Evolutionary conservation across 306 rosid species (phyloP), one percentile per base, ranked within the genome.

Genomic region (Cicer judaicum): DNA sequence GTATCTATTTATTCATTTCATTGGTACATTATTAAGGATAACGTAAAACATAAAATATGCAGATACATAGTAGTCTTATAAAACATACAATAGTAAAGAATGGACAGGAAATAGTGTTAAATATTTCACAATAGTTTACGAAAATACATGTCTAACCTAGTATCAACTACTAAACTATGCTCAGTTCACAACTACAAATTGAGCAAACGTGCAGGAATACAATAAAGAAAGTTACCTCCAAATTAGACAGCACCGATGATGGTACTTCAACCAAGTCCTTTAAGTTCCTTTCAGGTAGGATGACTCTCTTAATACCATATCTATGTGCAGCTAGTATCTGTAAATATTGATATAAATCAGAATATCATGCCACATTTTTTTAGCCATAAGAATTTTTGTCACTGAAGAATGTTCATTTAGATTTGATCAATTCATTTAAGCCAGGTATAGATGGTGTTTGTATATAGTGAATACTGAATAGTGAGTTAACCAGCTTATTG

Each of bases 241-340:
- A 71, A 78, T 74, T 83, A 18, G 86, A 84, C 57, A 91, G 91
- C 79, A 94, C 97, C 5, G 86, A 82, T 8, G 98, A 61, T 74
- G 98, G 97, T 42, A 94, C 95, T 85, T 94, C 98, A 70, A 73
- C 93, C 79, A 92, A 89, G 86, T 94, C 99, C 79, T 94, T 94
- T 90, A 87, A 77, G 79, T 94, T 94, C 87, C 93, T 90, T 85
- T 94, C 93, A 44, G 99, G 99, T 43, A 92, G 86, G 79, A 94
- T 92, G 68, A 94, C 91, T 72, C 99, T 90, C 81, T 82, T 94
- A 68, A 94, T 89, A 69, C 99, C 97, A 67, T 67, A 84, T 66
- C 97, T 93, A 68, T 92, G 97, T 10, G 99, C 99, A 56, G 97
- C 99, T 87, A 94, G 85, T 83, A 94, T 85, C 99, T 94, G 87